A percentile compares a stretch with the other conserved stretches of the same genome.
Conservation (phyloP, 2,329 filamentous ascomycete species). For the Aschersonia sp. region DNA sequence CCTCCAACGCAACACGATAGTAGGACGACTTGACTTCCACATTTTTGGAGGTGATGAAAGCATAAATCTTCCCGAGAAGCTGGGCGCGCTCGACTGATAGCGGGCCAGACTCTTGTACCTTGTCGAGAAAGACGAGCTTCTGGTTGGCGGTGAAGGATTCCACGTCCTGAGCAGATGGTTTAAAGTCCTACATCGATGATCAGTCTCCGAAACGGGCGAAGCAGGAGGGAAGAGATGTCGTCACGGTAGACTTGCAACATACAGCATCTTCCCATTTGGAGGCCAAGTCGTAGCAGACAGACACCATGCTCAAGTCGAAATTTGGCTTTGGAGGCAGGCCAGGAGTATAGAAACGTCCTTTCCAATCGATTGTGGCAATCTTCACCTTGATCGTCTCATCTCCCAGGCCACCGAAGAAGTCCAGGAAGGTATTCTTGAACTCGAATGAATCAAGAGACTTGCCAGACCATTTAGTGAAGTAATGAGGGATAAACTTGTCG, state of each 20-base stretch:
- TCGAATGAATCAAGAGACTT: slow-evolving; percentile 89
- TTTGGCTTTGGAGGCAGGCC: slow-evolving; percentile 81
- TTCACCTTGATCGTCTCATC: slow-evolving; percentile 51
- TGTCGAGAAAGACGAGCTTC: slow-evolving; percentile 79
- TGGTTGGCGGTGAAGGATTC: slow-evolving; percentile 71
- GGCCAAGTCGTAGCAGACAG: slow-evolving; percentile 71
- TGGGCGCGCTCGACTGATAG: slow-evolving; percentile 53
- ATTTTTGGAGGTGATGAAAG: slow-evolving; percentile 61
- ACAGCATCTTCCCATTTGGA: slow-evolving; percentile 61
- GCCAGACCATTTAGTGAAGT: slow-evolving; percentile 73
- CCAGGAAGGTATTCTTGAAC: slow-evolving; percentile 77
- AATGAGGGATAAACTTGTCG: slow-evolving; percentile 90
- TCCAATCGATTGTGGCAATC: slow-evolving; percentile 70
- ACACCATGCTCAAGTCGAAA: slow-evolving; percentile 79
- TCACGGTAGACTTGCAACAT: slow-evolving; percentile 15
- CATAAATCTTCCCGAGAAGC: slow-evolving; percentile 62
- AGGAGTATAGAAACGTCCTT: slow-evolving; percentile 75
- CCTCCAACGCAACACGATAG: slow-evolving; percentile 63
- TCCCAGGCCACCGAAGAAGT: slow-evolving; percentile 59
- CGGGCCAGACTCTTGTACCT: slow-evolving; percentile 48
- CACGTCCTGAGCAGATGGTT: slow-evolving; percentile 55
- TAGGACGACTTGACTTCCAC: slow-evolving; percentile 76
- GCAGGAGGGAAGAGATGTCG: background rate
- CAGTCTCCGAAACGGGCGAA: background rate
- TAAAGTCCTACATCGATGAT: slow-evolving; percentile 30